Base-by-base conservation (phyloP, 805 yeast genomes). In the Yarrowia sp. region DNA sequence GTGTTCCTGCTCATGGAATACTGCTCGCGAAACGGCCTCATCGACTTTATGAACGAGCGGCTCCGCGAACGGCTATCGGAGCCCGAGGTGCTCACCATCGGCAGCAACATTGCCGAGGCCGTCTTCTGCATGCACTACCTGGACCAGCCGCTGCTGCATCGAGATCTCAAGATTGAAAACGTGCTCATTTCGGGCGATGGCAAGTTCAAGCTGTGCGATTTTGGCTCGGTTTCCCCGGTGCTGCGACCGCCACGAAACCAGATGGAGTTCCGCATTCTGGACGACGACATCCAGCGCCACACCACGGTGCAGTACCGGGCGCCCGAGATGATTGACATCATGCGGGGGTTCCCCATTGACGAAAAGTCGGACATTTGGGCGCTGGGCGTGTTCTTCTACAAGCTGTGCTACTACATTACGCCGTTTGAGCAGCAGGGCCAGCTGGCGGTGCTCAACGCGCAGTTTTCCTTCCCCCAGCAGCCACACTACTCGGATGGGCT, bases 351-450 rank as follows among this genome's bases (percentile, higher is more conserved):
- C 58, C 95, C 97, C 1, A 90, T 94, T 49, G 95, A 94, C 78
- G 96, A 93, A 74, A 92, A 92, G 78, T 84, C 94, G 8, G 99
- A 94, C 79, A 90, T 94, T 59, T 94, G 99, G 99, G 99, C 99
- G 0, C 80, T 94, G 59, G 99, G 99, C 11, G 89, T 95, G 41
- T 91, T 95, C 71, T 82, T 95, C 64, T 94, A 91, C 82, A 94
- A 94, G 76, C 81, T 94, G 71, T 89, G 97, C 79, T 94, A 90
- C 79, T 94, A 91, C 78, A 93, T 90, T 0, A 94, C 99, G 0
- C 99, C 99, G 1, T 94, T 95, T 77, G 99, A 94, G 78, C 75
- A 76, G 55, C 88, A 89, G 52, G 91, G 92, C 48, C 97, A 91
- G 72, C 83, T 91, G 73, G 97, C 97, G 5, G 91, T 94, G 52